Conservation (phyloP, 2,329 filamentous ascomycete species). For the Erysiphe pisi region DNA sequence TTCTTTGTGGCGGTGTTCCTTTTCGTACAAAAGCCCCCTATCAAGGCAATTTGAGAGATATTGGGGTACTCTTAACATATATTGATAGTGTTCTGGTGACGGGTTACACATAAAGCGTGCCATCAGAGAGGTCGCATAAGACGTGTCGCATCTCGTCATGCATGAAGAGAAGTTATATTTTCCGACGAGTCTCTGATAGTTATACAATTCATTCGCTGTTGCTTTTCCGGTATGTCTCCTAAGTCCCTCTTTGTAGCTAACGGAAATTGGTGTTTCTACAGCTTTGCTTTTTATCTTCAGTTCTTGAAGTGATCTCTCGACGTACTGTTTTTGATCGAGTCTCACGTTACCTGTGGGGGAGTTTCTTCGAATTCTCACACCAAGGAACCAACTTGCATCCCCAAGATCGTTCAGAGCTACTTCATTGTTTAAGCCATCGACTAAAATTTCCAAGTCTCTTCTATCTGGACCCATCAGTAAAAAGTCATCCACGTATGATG, state of each 20-base stretch:
- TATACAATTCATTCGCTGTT: not conserved
- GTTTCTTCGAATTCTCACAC: not conserved
- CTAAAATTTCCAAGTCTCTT: not conserved
- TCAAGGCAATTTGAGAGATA: not conserved
- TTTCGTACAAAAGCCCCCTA: not conserved
- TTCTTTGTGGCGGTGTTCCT: too few relatives aligned
- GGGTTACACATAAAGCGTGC: constrained; percentile 12
- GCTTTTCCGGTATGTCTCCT: constrained; percentile 4
- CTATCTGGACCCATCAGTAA: not conserved
- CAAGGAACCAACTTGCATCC: not conserved
- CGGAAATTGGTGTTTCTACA: not conserved
- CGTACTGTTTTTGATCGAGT: not conserved
- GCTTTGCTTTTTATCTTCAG: not conserved
- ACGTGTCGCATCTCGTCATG: not conserved
- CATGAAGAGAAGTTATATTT: constrained; percentile 20
- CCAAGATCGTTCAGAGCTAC: not conserved
- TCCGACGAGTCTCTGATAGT: constrained; percentile 10
- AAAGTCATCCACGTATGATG: constrained; percentile 7
- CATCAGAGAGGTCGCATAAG: not conserved
- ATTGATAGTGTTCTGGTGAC: not conserved
- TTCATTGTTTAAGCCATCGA: not conserved
- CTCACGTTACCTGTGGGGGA: not conserved
- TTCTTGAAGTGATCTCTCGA: not conserved
- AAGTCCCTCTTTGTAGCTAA: not conserved
- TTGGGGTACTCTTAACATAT: not conserved